phyloP scores from a whole-genome alignment of 306 rosid species.

The Dryas octopetala region DNA sequence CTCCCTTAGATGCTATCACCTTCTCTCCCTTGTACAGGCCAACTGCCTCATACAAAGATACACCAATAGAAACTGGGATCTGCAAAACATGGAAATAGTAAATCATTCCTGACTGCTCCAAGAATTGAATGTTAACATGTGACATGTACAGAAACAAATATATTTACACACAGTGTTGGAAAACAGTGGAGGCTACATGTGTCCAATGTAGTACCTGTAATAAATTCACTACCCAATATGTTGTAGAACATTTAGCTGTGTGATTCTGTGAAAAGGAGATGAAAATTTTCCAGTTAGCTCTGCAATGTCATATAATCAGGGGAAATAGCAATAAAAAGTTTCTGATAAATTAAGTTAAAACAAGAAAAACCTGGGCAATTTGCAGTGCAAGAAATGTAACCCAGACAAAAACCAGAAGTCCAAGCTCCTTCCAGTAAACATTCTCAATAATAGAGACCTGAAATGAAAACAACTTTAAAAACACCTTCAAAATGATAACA shows the following conservation, averaged over 20 bases:
- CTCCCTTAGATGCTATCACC: constrained; percentile 66
- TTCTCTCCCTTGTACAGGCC: constrained; percentile 67
- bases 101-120: background rate
- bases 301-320: background rate
- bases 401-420: constrained; percentile 91
- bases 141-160: constrained; percentile 3
- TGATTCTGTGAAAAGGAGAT: constrained; percentile 40
- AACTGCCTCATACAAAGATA: constrained; percentile 68
- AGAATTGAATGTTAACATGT: background rate
- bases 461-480: constrained; percentile 35
- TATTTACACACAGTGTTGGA: constrained; percentile 1
- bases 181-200: constrained; percentile 8
- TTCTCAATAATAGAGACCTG: constrained; percentile 68
- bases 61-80: constrained; percentile 81
- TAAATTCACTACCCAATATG: constrained; percentile 72
- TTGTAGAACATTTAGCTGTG: constrained; percentile 59
- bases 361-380: constrained; percentile 62
- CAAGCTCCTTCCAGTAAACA: constrained; percentile 81
- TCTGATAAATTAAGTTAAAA: constrained; percentile 8
- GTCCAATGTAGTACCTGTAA: constrained; percentile 64
- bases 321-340: constrained; percentile 9
- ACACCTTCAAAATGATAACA: background rate
- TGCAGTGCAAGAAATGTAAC: constrained; percentile 74
- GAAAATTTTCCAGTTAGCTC: constrained; percentile 7
- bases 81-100: constrained; percentile 32